Evolutionary conservation across 805 yeast genomes (phyloP), one percentile per base, ranked within the genome.

Genomic region (Lipomyces sp.): DNA sequence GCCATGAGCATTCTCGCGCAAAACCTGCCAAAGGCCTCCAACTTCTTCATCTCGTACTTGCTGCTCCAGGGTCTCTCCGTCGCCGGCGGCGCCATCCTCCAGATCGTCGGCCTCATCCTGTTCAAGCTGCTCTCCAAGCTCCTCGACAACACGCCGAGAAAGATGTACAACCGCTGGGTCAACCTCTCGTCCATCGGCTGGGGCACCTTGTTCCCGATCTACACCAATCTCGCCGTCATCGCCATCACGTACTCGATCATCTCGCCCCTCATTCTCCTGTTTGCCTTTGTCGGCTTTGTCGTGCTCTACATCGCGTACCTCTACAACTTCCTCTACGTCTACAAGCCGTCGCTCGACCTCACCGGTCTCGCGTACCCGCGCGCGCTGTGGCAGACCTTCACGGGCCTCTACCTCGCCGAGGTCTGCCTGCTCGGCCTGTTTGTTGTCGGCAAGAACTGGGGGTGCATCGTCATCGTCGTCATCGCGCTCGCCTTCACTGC

Each of bases 361-460:
- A 76, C 91, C 63, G 98, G 98, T 46, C 70, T 75, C 43, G 83
- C 84, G 71, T 93, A 89, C 66, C 93, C 96, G 55, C 79, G 87
- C 55, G 96, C 97, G 1, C 68, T 91, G 45, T 85, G 81, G 73
- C 97, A 91, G 70, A 83, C 95, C 0, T 76, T 91, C 65, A 82
- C 83, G 34, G 98, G 98, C 51, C 68, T 93, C 39, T 91, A 91
- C 67, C 67, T 91, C 39, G 95, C 95, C 35, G 90, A 91, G 69
- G 70, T 89, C 21, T 87, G 96, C 73, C 62, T 93, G 57, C 66
- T 93, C 47, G 97, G 96, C 48, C 68, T 93, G 49, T 90, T 88
- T 65, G 86, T 80, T 16, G 95, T 91, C 49, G 89, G 95, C 55
- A 87, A 87, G 74, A 84, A 95, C 37, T 91, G 96, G 96, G 98